Evolutionary conservation across 495 filamentous ascomycete genomes (phyloP), one percentile per base, ranked within the genome.

Genomic region (Trichoderma asperelloides): DNA sequence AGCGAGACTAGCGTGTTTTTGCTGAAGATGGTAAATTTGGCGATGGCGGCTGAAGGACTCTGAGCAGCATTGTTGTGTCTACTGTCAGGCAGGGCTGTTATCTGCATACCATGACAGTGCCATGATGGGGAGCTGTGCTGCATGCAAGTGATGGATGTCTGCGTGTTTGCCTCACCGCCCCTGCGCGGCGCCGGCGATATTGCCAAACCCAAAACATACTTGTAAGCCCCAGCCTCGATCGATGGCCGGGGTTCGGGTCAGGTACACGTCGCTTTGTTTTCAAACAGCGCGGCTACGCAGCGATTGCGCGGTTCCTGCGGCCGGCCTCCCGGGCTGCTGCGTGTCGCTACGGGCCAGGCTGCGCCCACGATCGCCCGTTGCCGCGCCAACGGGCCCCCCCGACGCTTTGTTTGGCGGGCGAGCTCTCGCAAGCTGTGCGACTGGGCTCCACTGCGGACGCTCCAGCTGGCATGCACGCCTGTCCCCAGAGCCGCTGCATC

Each of bases 261-360:
- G 9, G n/a, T 30, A 21, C 23, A 30, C 55, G 11, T 11, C 55
- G 2, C 21, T 21, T 23, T 23, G 18, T 21, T 21, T 51, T 51
- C 16, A 21, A 18, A 21, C 1, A 9, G 25, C 55, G 55, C 55
- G 27, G 27, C 27, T 30, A 6, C n/a, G 27, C 55, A 28, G 55
- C 21, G 55, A 60, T 30, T 60, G 55, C 55, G 55, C 16, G 55
- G 55, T 60, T 60, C 55, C 23, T 60, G 55, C 55, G 55, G 55
- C 55, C n/a, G 43, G 15, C 15, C 23, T 1, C 6, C 55, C 55
- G 55, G 55, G 55, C 11, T 60, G 15, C 27, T 60, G 43, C 27
- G 55, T 51, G 47, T 51, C 43, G 43, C 13, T 47, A 47, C 43
- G n/a, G 43, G 43, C 13, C 27, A 25, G 23, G 23, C 8, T 28